Evolutionary conservation across 2,329 filamentous ascomycete species (phyloP), one percentile per base, ranked within the genome.

Genomic region (Aspergillus sp.): DNA sequence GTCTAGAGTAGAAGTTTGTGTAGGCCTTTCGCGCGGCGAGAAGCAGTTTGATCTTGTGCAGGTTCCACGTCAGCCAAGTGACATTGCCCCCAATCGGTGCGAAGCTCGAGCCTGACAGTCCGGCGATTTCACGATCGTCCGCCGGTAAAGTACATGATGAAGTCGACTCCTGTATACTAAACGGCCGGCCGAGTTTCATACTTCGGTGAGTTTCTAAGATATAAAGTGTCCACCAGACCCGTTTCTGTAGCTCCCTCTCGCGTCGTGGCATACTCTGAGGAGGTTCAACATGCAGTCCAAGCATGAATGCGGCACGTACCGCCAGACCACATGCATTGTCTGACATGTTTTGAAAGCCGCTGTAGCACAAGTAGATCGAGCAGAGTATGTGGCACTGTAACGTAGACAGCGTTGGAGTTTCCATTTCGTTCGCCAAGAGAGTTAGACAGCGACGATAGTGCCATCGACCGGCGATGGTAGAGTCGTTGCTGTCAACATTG

Each of bases 131-230:
- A 5, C 39, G 39, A 24, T 26, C 50, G 15, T 65, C 60, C n/a
- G 51, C 53, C 6, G 62, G 60, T 2, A 65, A 41, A 2, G 22
- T 15, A 1, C 39, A 41, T 34, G 39, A 52, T 3, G 48, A 15
- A 3, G 39, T 39, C 4, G 18, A 13, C 4, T 56, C 48, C 26
- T 8, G 4, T 8, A 51, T 15, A n/a, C n/a, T 48, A 12, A 51
- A 64, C 1, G 64, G 62, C 2, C 64, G 64, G 3, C 64, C 64
- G 17, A 66, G 59, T 30, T 64, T 66, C 62, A 66, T 64, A 2
- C 53, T 51, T 1, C 43, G 26, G 47, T 55, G 43, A 5, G 56
- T 59, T 36, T 64, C 62, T 32, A 61, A 52, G 4, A 63, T 13
- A n/a, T 52, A 30, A 3, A 57, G 48, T 12, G 53, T 32, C 36